phyloP scores from a whole-genome alignment of 352 stramenopile genomes.

The Phytophthora europaea region DNA sequence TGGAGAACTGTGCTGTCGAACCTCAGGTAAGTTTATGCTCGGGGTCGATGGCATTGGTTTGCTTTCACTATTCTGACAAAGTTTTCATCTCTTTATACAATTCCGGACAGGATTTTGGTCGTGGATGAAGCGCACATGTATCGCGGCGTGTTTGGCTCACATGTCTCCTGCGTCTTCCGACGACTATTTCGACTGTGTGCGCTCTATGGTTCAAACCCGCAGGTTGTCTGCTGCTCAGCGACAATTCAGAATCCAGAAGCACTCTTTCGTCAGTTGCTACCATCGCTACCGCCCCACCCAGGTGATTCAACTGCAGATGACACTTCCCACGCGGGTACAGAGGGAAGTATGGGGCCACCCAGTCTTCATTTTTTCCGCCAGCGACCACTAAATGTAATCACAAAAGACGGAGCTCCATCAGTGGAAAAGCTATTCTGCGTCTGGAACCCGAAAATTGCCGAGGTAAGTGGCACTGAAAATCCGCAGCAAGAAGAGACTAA shows the following conservation, averaged over 20 bases:
- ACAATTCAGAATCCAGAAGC: conserved; percentile 95
- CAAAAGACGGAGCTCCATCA: conserved; percentile 92
- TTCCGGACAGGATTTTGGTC: conserved; percentile 63
- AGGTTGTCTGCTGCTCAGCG: conserved; percentile 97
- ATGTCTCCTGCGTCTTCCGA: conserved; percentile 91
- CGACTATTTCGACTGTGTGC: conserved; percentile 91
- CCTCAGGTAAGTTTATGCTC: conserved; percentile 72
- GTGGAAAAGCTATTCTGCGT: conserved; percentile 95
- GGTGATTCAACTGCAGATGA: background rate
- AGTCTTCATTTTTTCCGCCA: conserved; percentile 75
- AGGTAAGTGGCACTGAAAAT: conserved; percentile 4
- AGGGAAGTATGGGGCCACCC: conserved; percentile 29
- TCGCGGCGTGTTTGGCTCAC: conserved; percentile 87
- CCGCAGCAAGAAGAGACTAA: background rate
- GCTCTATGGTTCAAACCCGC: conserved; percentile 80
- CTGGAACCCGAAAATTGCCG: conserved; percentile 93
- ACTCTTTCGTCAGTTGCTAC: conserved; percentile 94
- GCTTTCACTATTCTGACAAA: background rate
- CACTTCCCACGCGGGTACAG: background rate
- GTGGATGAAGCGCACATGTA: conserved; percentile 97
- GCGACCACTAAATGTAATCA: conserved; percentile 74
- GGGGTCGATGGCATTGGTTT: background rate
- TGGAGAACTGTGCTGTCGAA: conserved; percentile 93
- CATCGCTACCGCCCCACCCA: conserved; percentile 50
- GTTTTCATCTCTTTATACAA: background rate